Percentiles rank a stretch among this genome's conserved stretches.
phyloP scores from a whole-genome alignment of 2,329 filamentous ascomycete species.

The Colletotrichum lentis region DNA sequence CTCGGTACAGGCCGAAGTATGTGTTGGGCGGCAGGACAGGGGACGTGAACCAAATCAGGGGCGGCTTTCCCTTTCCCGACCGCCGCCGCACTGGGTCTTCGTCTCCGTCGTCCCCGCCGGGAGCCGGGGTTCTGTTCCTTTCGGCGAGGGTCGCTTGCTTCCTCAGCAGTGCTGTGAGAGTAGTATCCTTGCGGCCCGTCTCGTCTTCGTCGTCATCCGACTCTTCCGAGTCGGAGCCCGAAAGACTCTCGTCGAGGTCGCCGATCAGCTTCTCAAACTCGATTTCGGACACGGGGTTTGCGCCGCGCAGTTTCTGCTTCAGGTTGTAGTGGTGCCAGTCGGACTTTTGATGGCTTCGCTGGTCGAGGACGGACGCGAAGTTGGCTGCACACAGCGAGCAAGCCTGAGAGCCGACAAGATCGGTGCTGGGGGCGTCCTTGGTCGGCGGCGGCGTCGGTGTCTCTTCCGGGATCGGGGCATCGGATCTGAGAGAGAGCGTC shows the following conservation, averaged over 20 bases:
- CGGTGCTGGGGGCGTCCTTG: conserved; percentile 41
- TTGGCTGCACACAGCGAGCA: conserved; percentile 81
- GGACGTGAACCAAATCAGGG: conserved; percentile 86
- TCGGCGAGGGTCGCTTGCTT: conserved; percentile 79
- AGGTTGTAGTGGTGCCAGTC: conserved; percentile 95
- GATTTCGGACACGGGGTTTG: conserved; percentile 73
- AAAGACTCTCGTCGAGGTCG: conserved; percentile 88
- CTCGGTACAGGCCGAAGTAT: conserved; percentile 86
- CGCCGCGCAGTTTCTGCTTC: conserved; percentile 85
- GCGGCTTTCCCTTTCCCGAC: conserved; percentile 60
- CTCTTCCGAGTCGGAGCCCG: conserved; percentile 81
- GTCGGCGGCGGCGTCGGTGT: conserved; percentile 38
- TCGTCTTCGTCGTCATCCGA: conserved; percentile 71
- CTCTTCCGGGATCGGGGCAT: conserved; percentile 42
- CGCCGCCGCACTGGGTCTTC: conserved; percentile 55
- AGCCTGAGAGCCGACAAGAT: conserved; percentile 70
- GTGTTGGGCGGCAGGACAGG: conserved; percentile 77
- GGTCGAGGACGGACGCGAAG: conserved; percentile 79
- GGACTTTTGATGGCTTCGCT: conserved; percentile 85
- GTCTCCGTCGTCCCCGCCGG: conserved; percentile 59
- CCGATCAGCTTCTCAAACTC: conserved; percentile 90
- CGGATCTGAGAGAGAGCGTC: conserved; percentile 64
- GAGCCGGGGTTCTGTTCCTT: conserved; percentile 49
- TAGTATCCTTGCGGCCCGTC: conserved; percentile 68
- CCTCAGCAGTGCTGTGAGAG: conserved; percentile 79